These are phyloP conservation scores for Blastocystis sp. DNA, from an alignment of 352 stramenopile species.

Conservation along the genomic window DNA sequence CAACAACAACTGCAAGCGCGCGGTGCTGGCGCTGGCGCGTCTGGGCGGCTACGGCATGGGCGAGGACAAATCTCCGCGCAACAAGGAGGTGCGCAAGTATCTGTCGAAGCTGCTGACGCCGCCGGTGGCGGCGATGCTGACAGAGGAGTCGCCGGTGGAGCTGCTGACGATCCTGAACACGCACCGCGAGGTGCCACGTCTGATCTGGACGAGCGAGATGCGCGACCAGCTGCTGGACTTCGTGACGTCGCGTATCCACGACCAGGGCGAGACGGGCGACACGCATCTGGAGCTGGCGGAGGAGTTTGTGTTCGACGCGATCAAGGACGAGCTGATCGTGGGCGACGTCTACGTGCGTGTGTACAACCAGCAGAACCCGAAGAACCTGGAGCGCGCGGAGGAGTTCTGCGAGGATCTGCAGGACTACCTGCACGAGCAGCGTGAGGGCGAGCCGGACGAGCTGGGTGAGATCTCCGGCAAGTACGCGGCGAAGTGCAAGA, in stretches of 20 bases:
- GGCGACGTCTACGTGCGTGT: constrained; percentile 64
- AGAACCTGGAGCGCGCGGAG: constrained; percentile 53
- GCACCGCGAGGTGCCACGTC: constrained; percentile 63
- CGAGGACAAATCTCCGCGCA: constrained; percentile 59
- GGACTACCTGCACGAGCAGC: constrained; percentile 53
- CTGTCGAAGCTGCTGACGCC: constrained; percentile 63
- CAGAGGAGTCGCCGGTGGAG: constrained; percentile 62
- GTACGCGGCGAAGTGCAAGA: constrained; percentile 46
- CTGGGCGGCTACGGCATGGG: constrained; percentile 63
- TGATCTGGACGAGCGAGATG: constrained; percentile 69
- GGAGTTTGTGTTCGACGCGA: constrained; percentile 59
- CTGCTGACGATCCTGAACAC: constrained; percentile 64
- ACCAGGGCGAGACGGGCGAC: constrained; percentile 59
- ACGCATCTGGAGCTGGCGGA: constrained; percentile 47
- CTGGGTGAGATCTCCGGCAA: constrained; percentile 29
- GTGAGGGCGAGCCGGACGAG: constrained; percentile 18
- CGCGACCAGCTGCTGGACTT: constrained; percentile 62
- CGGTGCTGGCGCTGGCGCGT: constrained; percentile 63
- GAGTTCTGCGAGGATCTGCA: constrained; percentile 58
- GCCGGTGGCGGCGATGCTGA: constrained; percentile 62
- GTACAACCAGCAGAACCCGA: constrained; percentile 58
- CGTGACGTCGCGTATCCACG: constrained; percentile 59
- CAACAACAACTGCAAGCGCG: constrained; percentile 64
- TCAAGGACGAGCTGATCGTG: constrained; percentile 65
- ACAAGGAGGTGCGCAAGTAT: constrained; percentile 60